Percentiles rank a stretch among this genome's conserved stretches.
phyloP scores from a whole-genome alignment of 2,329 filamentous ascomycete genomes.

The Colletotrichum tanaceti region DNA sequence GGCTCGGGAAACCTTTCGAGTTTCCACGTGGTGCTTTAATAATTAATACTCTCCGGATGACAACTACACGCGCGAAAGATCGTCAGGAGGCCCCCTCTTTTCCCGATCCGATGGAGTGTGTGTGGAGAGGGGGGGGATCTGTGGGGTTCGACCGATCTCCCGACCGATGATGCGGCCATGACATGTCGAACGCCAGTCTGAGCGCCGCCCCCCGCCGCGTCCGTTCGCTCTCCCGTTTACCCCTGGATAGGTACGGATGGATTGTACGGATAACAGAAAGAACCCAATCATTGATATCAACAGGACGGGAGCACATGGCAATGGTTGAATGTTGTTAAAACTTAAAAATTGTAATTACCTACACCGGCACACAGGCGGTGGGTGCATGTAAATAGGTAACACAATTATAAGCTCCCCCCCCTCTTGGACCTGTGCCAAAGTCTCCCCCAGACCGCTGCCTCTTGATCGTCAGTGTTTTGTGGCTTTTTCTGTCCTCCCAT shows the following conservation, averaged over 20 bases:
- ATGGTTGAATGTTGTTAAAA: too few species aligned
- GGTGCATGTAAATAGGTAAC: not conserved
- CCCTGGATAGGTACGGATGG: too few species aligned
- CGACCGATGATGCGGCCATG: conserved; percentile 13
- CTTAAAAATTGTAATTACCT: too few species aligned
- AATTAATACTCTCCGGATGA: not conserved
- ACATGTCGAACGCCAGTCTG: conserved; percentile 5
- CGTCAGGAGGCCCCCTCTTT: not conserved
- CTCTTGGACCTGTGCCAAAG: too few species aligned
- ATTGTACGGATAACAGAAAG: too few species aligned
- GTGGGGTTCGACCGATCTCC: not conserved
- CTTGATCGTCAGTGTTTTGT: conserved; percentile 3
- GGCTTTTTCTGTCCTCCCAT: not conserved
- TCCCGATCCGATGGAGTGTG: not conserved
- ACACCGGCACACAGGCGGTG: not conserved
- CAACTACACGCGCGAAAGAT: not conserved
- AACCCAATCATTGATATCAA: conserved; percentile 9
- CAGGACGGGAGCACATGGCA: too few species aligned
- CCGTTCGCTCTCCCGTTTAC: too few species aligned
- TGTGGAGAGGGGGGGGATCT: not conserved
- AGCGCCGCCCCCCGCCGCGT: too few species aligned
- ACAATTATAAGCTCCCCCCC: not conserved
- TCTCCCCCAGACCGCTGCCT: not conserved
- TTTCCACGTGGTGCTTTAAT: not conserved
- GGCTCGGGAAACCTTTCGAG: not conserved